A percentile compares a stretch with the other conserved stretches of the same genome.
These are phyloP conservation scores for Pseudopithomyces chartarum DNA, from an alignment of 2,329 filamentous ascomycete genomes.

Conservation along the genomic window DNA sequence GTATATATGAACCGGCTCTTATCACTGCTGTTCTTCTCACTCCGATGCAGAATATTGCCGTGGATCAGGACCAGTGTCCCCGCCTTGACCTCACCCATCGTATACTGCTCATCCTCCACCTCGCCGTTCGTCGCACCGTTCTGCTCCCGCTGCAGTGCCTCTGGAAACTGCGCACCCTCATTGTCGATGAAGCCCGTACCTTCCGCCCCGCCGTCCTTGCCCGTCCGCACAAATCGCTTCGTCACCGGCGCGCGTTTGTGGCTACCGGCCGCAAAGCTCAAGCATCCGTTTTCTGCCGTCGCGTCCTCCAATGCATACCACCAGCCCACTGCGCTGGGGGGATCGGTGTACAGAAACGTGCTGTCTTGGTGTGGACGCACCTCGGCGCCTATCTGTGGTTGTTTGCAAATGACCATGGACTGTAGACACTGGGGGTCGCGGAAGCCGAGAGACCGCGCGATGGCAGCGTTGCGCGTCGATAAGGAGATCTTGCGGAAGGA, in stretches of 20 bases:
- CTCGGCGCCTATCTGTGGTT: constrained; percentile 91
- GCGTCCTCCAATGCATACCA: constrained; percentile 98
- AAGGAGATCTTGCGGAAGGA: constrained; percentile 58
- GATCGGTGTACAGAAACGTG: constrained; percentile 88
- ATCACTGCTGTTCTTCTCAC: constrained; percentile 84
- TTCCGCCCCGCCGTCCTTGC: constrained; percentile 31
- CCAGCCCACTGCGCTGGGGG: constrained; percentile 88
- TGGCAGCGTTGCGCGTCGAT: constrained; percentile 60
- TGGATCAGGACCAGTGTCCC: constrained; percentile 92
- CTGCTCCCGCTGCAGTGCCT: constrained; percentile 42
- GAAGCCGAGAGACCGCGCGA: constrained; percentile 76
- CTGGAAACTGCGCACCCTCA: constrained; percentile 66
- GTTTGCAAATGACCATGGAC: constrained; percentile 98
- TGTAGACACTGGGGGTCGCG: constrained; percentile 78
- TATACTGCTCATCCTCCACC: constrained; percentile 64
- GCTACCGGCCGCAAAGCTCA: constrained; percentile 83
- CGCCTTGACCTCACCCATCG: constrained; percentile 84
- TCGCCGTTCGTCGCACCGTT: constrained; percentile 43
- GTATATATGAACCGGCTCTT: constrained; percentile 96
- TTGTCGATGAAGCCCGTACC: constrained; percentile 65
- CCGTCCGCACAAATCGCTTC: constrained; percentile 74
- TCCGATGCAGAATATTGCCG: constrained; percentile 94
- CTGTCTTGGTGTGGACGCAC: constrained; percentile 92
- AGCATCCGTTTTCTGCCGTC: constrained; percentile 81
- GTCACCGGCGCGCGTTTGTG: constrained; percentile 74